Evolutionary conservation across 2,329 filamentous ascomycete genomes (phyloP).

Genomic region (Diaporthe vaccinii): DNA sequence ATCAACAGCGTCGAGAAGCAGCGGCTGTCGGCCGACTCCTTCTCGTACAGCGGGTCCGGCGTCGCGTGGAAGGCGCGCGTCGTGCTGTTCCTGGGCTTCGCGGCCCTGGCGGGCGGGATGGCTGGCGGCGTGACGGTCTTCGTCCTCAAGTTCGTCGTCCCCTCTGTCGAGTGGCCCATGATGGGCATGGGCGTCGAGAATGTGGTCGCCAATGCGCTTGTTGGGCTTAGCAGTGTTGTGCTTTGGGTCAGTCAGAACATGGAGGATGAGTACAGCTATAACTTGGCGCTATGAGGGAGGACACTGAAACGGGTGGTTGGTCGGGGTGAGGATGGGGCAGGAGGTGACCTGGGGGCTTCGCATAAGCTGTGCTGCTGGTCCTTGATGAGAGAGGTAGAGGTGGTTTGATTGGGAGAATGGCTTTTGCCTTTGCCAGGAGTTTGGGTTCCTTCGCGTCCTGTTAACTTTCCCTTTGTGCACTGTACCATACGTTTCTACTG

Average conservation of each 20-base stretch:
- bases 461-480: constrained; percentile 17
- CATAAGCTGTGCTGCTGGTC: not conserved
- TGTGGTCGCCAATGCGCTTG: constrained; percentile 74
- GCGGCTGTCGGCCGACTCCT: constrained; percentile 73
- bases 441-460: not conserved
- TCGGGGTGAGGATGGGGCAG: not conserved
- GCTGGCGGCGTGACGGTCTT: constrained; percentile 78
- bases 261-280: constrained; percentile 80
- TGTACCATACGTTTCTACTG: constrained; percentile 30
- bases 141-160: constrained; percentile 74
- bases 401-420: constrained; percentile 11
- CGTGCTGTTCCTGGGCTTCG: constrained; percentile 77
- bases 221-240: constrained; percentile 73
- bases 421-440: constrained; percentile 19
- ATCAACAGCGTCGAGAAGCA: constrained; percentile 79
- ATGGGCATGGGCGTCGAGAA: constrained; percentile 76
- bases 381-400: not conserved
- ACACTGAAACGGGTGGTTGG: too few species aligned
- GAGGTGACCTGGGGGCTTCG: too few species aligned
- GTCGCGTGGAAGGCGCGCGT: constrained; percentile 79
- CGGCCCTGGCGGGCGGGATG: constrained; percentile 75
- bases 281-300: constrained; percentile 67
- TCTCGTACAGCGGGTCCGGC: constrained; percentile 72
- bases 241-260: constrained; percentile 80
- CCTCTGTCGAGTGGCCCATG: constrained; percentile 69